A percentile compares a stretch with the other conserved stretches of the same genome.
These are phyloP conservation scores for Xylariaceae sp. DNA, from an alignment of 2,329 filamentous ascomycete species.

Conservation along the genomic window DNA sequence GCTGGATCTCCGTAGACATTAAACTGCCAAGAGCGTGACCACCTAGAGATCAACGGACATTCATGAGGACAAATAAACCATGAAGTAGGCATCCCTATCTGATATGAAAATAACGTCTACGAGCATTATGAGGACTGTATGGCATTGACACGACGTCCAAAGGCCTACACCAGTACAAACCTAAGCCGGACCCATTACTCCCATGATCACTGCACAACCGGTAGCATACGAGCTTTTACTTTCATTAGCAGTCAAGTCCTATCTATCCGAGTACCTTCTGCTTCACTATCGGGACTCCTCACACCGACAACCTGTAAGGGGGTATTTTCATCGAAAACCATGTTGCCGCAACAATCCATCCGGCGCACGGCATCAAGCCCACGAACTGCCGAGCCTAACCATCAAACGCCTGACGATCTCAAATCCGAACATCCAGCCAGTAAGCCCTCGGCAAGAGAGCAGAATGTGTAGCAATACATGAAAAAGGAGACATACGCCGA, in stretches of 20 bases:
- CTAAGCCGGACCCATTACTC: background rate
- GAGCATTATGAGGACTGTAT: no score
- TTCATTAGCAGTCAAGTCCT: slow-evolving; percentile 31
- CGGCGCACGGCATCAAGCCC: slow-evolving; percentile 29
- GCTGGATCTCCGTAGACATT: no score
- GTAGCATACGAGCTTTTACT: slow-evolving; percentile 19
- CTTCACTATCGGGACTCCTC: slow-evolving; percentile 23
- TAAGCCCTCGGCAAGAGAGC: slow-evolving; percentile 22
- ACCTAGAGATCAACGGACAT: no score
- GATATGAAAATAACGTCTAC: no score
- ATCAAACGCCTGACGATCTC: slow-evolving; percentile 31
- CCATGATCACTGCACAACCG: background rate
- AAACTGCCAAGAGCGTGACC: no score
- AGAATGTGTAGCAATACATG: slow-evolving; percentile 33
- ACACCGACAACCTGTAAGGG: slow-evolving; percentile 29
- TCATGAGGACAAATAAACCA: no score
- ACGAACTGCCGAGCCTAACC: slow-evolving; percentile 29
- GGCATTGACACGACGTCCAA: no score
- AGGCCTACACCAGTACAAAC: no score
- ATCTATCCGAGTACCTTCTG: slow-evolving; percentile 29
- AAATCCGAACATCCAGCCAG: slow-evolving; percentile 28
- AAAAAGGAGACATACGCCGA: slow-evolving; percentile 20
- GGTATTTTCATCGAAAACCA: slow-evolving; percentile 32
- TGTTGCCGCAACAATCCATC: slow-evolving; percentile 31
- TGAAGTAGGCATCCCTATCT: no score